Conservation (phyloP, 768 basidiomycete species). For the Mycena sanguinolenta region DNA sequence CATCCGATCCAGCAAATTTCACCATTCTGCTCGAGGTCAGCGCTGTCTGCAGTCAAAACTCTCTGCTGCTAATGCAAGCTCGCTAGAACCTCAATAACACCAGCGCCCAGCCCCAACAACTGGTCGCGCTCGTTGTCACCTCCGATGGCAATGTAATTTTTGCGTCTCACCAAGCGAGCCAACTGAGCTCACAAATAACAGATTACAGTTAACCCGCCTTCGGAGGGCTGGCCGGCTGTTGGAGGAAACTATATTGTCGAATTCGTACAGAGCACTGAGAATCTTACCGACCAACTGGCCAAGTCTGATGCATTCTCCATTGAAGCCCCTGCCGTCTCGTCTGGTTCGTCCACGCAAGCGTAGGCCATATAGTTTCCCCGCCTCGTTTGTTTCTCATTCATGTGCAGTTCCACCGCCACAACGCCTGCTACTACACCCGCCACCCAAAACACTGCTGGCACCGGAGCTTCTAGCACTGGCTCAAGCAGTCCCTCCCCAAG, state of each 20-base stretch:
- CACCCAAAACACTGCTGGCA: background rate
- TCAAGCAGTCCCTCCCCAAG: conserved; percentile 30
- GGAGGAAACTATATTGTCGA: conserved; percentile 75
- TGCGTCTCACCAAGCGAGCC: background rate
- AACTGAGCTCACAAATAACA: background rate
- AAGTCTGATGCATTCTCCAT: conserved; percentile 77
- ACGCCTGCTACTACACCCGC: background rate
- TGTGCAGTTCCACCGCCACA: background rate
- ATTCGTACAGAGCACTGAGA: conserved; percentile 64
- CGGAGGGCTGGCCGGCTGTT: conserved; percentile 76
- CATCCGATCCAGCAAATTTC: conserved; percentile 59
- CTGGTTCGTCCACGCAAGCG: conserved; percentile 39
- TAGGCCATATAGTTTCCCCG: background rate
- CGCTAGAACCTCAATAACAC: conserved; percentile 38
- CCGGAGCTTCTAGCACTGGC: background rate
- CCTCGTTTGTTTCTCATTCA: background rate
- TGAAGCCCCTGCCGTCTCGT: conserved; percentile 41
- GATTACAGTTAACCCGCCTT: conserved; percentile 65
- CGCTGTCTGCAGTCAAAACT: background rate
- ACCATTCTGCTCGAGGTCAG: conserved; percentile 66
- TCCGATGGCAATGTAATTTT: conserved; percentile 43
- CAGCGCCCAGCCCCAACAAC: conserved; percentile 56
- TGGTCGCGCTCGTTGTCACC: conserved; percentile 70
- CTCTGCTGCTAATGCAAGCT: conserved; percentile 6
- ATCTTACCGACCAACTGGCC: conserved; percentile 70